Conservation (phyloP, 2,329 filamentous ascomycete species). For the Fusarium sp. region DNA sequence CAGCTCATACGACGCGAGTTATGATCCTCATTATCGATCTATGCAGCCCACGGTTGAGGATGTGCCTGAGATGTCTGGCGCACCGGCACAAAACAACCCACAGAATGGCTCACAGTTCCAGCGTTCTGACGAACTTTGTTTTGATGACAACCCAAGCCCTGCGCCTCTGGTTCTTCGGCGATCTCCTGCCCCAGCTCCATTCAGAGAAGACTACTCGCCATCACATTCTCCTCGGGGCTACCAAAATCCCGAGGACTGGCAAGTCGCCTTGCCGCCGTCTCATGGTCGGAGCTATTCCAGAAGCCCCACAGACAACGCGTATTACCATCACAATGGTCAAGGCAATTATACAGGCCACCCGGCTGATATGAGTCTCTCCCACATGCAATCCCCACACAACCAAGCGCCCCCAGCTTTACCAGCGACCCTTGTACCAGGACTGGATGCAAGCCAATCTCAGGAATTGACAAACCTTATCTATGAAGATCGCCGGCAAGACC, state of each 20-base stretch:
- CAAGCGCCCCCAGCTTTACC: conserved; percentile 64
- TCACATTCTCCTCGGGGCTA: conserved; percentile 39
- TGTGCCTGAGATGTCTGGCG: conserved; percentile 64
- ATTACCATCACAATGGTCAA: conserved; percentile 49
- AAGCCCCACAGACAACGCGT: conserved; percentile 47
- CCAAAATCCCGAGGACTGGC: conserved; percentile 43
- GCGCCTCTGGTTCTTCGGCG: conserved; percentile 59
- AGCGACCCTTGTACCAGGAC: conserved; percentile 69
- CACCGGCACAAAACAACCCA: conserved; percentile 44
- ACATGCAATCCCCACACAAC: conserved; percentile 48
- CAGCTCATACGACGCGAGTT: conserved; percentile 62
- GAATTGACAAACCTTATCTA: conserved; percentile 70
- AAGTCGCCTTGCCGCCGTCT: conserved; percentile 49
- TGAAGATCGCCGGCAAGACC: conserved; percentile 63
- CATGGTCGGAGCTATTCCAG: conserved; percentile 53
- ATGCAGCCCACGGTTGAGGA: conserved; percentile 75
- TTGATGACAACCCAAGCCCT: conserved; percentile 56
- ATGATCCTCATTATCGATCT: conserved; percentile 61
- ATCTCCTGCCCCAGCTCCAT: conserved; percentile 44
- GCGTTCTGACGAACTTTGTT: conserved; percentile 54
- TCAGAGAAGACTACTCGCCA: conserved; percentile 42
- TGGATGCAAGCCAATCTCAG: conserved; percentile 66
- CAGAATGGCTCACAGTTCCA: conserved; percentile 43
- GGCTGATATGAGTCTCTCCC: conserved; percentile 53
- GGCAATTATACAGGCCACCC: conserved; percentile 49